Evolutionary conservation across 371 early-diverging fungal genomes (phyloP), one percentile per base, ranked within the genome.

Genomic region (Blakeslea trispora): DNA sequence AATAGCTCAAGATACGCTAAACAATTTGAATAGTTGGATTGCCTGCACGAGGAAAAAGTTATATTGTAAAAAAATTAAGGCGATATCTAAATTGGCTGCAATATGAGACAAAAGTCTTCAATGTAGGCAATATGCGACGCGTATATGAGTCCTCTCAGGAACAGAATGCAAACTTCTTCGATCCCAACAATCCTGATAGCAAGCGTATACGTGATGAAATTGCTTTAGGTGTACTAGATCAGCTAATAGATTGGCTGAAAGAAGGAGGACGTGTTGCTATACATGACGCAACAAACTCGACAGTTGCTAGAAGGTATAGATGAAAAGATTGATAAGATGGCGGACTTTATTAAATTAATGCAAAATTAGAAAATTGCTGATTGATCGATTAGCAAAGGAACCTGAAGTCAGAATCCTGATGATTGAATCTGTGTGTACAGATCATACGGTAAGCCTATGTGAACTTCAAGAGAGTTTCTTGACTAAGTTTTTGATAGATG

Each of bases 231-330:
- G 88, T 90, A 14, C 62, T 94, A 39, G 91, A 92, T 24, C 91
- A 92, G 59, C 59, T 91, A 11, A 75, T 93, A 28, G 53, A 64
- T 1, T 94, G 95, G 95, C 71, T 94, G 39, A 81, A 83, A 32
- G 47, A 59, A 22, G 70, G 71, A 2, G 91, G 91, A 1, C 81
- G 88, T 37, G 89, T 93, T 17, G 95, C 91, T 34, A 92, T 94
- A 48, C 93, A 93, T 65, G 95, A 94, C 69, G 95, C 95, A 0
- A 94, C 95, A 6, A 94, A 94, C 63, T 89, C 93, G 13, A 92
- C 92, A 0, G 55, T 81, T 31, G 84, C 81, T 47, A 75, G 94
- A 63, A 78, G 93, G 82, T 79, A 67, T 37, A 37, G 37, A 37
- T 37, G 11, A 37, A 37, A 13, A 28, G 28, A 28, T 28, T 7